A percentile compares a stretch with the other conserved stretches of the same genome.
Conservation (phyloP, 2,329 filamentous ascomycete genomes). For the Simplicillium sp. region DNA sequence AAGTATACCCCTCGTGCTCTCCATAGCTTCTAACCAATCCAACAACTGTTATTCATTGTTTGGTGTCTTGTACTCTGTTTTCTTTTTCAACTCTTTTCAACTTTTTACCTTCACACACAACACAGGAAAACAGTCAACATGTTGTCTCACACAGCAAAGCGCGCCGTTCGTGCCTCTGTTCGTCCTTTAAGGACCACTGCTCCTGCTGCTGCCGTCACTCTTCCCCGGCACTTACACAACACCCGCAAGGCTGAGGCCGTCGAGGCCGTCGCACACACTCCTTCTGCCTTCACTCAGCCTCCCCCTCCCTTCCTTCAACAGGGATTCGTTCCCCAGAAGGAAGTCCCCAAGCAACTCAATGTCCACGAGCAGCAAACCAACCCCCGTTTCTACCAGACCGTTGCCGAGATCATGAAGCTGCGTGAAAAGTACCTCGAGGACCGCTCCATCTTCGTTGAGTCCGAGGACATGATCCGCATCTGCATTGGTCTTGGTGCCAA, state of each 20-base stretch:
- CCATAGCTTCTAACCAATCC: no score
- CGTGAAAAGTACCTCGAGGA: constrained; percentile 14
- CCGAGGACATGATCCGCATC: constrained; percentile 14
- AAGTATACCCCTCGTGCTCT: no score
- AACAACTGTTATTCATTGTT: no score
- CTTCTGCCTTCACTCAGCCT: constrained; percentile 4
- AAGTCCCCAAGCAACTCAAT: constrained; percentile 11
- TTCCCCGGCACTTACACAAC: no score
- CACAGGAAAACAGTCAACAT: no score
- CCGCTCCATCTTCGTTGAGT: constrained; percentile 15
- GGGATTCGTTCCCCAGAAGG: constrained; percentile 2
- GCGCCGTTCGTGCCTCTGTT: no score
- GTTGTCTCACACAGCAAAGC: not conserved
- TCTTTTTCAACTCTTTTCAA: no score
- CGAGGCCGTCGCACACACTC: constrained; percentile 5
- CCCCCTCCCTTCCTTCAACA: not conserved
- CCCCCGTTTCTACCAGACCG: constrained; percentile 15
- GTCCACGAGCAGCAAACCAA: constrained; percentile 12
- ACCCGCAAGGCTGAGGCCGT: constrained; percentile 11
- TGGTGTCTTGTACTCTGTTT: no score
- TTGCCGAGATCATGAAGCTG: constrained; percentile 15
- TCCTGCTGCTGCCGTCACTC: no score
- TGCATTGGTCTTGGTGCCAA: constrained; percentile 14
- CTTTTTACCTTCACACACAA: no score
- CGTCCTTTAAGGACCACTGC: no score